Evolutionary conservation across 306 rosid genomes (phyloP), one percentile per base, ranked within the genome.

Genomic region (Prunus davidiana): DNA sequence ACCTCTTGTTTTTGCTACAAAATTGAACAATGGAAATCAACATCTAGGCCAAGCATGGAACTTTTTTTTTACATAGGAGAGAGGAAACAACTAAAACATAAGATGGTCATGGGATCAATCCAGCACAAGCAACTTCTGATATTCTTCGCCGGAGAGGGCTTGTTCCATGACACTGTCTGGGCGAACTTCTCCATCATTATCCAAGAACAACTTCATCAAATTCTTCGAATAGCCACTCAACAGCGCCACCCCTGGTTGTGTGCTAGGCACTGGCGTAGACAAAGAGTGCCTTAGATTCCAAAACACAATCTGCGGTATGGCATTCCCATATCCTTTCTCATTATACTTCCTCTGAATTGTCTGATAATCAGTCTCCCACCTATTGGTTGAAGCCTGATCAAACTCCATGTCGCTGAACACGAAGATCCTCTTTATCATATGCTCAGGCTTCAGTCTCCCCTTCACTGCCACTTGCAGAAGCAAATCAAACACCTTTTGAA

Each of bases 401-500:
- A 91, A 91, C 78, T 91, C 97, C 94, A 91, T 91, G 70, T 88
- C 94, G 67, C 93, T 91, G 69, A 91, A 91, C 16, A 88, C 91
- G 20, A 91, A 75, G 12, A 87, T 73, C 82, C 88, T 89, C 85
- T 87, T 87, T 0, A 91, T 81, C 92, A 91, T 89, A 56, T 88
- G 78, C 19, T 91, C 91, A 19, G 64, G 83, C 72, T 72, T 78
- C 82, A 89, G 41, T 0, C 83, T 81, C 69, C 93, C 95, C 18
- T 80, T 84, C n/a, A 84, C 90, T 13, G 91, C 97, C 20, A 85
- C 88, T 3, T 83, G 77, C 64, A 89, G 75, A 12, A 89, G 75
- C 45, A 22, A 71, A 82, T 91, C 91, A 71, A 91, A 91, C 74
- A 89, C 95, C 71, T 50, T 86, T 80, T 91, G 92, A 12, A 91